Evolutionary conservation across 306 rosid genomes (phyloP).

Genomic region (Chamaecrista fasciculata): DNA sequence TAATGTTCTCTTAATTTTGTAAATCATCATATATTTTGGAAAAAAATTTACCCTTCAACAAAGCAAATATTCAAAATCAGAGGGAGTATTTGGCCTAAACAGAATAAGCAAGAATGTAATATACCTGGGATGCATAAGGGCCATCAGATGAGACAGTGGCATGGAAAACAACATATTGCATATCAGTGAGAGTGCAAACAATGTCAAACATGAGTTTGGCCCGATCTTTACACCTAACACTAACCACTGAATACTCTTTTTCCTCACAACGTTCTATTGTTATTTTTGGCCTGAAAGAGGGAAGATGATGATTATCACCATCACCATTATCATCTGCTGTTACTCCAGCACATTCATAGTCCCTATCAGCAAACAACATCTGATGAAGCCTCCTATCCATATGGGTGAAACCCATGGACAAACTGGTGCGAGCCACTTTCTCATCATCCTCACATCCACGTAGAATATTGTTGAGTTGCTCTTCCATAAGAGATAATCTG

Average conservation of each 20-base stretch:
- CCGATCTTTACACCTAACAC: conserved; percentile 71
- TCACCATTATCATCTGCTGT: conserved; percentile 43
- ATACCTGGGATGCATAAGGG: conserved; percentile 73
- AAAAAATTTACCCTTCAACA: too few relatives aligned
- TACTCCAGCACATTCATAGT: conserved; percentile 61
- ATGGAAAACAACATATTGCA: conserved; percentile 85
- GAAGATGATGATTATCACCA: too few relatives aligned
- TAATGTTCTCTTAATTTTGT: too few relatives aligned
- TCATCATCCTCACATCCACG: conserved; percentile 64
- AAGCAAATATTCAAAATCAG: too few relatives aligned
- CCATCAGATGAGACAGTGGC: conserved; percentile 68
- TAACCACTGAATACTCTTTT: conserved; percentile 66
- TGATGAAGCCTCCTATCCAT: conserved; percentile 75
- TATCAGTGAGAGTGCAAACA: conserved; percentile 82
- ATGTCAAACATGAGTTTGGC: conserved; percentile 83
- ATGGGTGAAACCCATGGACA: conserved; percentile 68
- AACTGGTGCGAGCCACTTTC: conserved; percentile 55
- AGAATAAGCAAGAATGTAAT: not conserved
- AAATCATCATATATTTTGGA: too few relatives aligned
- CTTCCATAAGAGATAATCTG: conserved; percentile 59
- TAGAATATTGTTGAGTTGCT: conserved; percentile 63
- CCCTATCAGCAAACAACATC: conserved; percentile 74
- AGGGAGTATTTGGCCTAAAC: not conserved
- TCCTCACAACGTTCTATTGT: conserved; percentile 62
- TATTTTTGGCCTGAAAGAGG: conserved; percentile 62